Evolutionary conservation across 2,329 filamentous ascomycete genomes (phyloP).

Genomic region (Aspergillus hortae): DNA sequence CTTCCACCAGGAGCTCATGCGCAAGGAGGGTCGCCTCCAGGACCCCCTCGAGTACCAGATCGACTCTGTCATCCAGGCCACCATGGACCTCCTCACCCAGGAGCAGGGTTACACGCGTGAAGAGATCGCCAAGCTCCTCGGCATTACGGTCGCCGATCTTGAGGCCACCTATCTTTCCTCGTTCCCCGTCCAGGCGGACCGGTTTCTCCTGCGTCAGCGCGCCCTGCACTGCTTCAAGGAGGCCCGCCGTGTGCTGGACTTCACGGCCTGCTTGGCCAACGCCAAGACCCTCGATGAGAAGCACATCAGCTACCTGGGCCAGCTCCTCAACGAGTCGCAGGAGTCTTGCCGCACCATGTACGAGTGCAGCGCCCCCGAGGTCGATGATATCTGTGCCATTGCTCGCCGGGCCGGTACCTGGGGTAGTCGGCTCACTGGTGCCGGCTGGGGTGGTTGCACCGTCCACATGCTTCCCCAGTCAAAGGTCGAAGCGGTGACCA

Average conservation of each 20-base stretch:
- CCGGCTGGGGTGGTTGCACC: conserved; percentile 94
- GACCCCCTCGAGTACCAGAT: conserved; percentile 64
- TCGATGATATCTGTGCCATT: conserved; percentile 83
- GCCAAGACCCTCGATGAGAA: conserved; percentile 57
- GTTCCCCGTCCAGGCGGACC: conserved; percentile 83
- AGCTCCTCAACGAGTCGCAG: conserved; percentile 85
- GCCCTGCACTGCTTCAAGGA: conserved; percentile 89
- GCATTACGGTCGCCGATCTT: conserved; percentile 66
- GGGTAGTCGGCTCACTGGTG: conserved; percentile 83
- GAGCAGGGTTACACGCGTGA: conserved; percentile 84
- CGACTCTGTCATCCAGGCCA: conserved; percentile 65
- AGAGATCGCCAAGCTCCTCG: conserved; percentile 72
- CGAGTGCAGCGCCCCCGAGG: conserved; percentile 86
- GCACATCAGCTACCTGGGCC: conserved; percentile 71
- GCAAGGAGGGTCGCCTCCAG: conserved; percentile 44
- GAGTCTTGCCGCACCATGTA: conserved; percentile 81
- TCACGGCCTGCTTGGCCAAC: conserved; percentile 68
- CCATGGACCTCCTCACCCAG: conserved; percentile 67
- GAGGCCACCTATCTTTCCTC: conserved; percentile 76
- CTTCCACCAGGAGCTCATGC: conserved; percentile 80
- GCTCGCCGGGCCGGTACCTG: conserved; percentile 75
- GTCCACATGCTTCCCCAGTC: conserved; percentile 87
- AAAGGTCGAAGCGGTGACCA: conserved; percentile 73
- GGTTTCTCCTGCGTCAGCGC: conserved; percentile 82
- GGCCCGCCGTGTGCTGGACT: conserved; percentile 78